Conservation (phyloP, 768 basidiomycete genomes). For the Lactarius deliciosus region DNA sequence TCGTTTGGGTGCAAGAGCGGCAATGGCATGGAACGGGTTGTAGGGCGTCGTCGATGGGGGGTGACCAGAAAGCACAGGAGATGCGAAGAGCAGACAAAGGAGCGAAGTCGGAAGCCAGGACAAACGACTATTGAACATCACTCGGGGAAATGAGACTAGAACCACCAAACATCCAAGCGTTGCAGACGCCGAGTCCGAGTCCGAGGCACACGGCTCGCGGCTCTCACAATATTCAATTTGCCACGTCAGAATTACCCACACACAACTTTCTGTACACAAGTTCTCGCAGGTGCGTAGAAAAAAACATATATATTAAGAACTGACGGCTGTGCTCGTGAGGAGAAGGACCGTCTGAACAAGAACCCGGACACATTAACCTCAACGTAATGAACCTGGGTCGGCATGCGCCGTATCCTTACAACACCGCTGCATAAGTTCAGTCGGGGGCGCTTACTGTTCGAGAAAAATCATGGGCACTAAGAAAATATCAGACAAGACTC, state of each 20-base stretch:
- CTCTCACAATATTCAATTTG: background rate
- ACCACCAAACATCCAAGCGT: background rate
- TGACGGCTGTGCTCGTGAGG: slow-evolving; percentile 7
- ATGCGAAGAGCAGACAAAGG: slow-evolving; percentile 22
- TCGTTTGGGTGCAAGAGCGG: slow-evolving; percentile 46
- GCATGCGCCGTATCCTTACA: background rate
- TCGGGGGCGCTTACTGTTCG: background rate
- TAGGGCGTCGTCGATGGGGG: slow-evolving; percentile 42
- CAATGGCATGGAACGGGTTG: slow-evolving; percentile 62
- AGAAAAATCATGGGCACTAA: slow-evolving; percentile 18
- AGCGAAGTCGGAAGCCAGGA: slow-evolving; percentile 13
- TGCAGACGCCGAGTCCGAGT: background rate
- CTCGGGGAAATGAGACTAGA: background rate
- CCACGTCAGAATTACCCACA: slow-evolving; percentile 10
- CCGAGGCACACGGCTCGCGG: background rate
- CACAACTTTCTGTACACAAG: background rate
- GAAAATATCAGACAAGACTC: background rate
- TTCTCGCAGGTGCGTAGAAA: background rate
- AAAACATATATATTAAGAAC: slow-evolving; percentile 18
- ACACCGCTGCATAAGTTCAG: background rate
- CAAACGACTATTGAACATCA: slow-evolving; percentile 16
- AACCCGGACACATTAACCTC: slow-evolving; percentile 7
- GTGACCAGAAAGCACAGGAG: slow-evolving; percentile 40
- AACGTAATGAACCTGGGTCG: background rate
- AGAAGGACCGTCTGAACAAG: slow-evolving; percentile 2